Percentiles rank a stretch among this genome's conserved stretches.
phyloP scores from a whole-genome alignment of 495 filamentous ascomycete genomes.

The Rhizodiscina lignyota region DNA sequence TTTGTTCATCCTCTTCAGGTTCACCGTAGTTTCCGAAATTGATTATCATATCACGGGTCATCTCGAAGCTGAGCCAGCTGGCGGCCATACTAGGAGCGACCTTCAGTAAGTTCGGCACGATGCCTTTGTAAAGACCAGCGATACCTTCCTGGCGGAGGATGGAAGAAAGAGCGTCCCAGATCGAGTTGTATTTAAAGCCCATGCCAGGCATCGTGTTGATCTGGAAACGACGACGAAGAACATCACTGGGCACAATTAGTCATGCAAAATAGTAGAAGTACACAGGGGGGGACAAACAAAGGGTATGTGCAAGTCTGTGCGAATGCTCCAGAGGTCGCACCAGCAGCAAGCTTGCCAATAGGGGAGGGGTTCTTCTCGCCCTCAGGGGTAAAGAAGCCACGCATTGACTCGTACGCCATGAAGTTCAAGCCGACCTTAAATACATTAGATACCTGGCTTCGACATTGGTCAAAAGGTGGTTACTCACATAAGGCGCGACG shows the following conservation, averaged over 20 bases:
- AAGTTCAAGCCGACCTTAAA: constrained; percentile 85
- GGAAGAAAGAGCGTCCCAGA: constrained; percentile 65
- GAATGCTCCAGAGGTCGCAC: constrained; percentile 85
- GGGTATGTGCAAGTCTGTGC: constrained; percentile 98
- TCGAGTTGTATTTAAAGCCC: constrained; percentile 83
- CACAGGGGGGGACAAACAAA: constrained; percentile 47
- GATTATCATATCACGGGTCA: constrained; percentile 74
- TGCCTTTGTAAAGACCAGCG: constrained; percentile 75
- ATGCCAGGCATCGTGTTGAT: constrained; percentile 99
- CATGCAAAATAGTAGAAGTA: background rate
- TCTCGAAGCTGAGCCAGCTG: constrained; percentile 92
- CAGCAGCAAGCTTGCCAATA: constrained; percentile 68
- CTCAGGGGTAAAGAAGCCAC: constrained; percentile 70
- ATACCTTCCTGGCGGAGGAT: constrained; percentile 69
- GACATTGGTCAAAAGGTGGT: background rate
- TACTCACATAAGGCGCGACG: constrained; percentile 84
- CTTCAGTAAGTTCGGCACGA: constrained; percentile 87
- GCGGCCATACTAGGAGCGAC: constrained; percentile 98
- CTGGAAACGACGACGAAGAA: constrained; percentile 88
- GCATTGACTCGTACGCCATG: constrained; percentile 86
- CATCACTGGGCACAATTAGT: constrained; percentile 44
- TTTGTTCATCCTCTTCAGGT: too few species aligned
- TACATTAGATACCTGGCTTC: constrained; percentile 13
- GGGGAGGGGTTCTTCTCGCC: constrained; percentile 72
- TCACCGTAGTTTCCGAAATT: too few species aligned